phyloP scores from a whole-genome alignment of 352 stramenopile genomes.

The Detonula confervacea region DNA sequence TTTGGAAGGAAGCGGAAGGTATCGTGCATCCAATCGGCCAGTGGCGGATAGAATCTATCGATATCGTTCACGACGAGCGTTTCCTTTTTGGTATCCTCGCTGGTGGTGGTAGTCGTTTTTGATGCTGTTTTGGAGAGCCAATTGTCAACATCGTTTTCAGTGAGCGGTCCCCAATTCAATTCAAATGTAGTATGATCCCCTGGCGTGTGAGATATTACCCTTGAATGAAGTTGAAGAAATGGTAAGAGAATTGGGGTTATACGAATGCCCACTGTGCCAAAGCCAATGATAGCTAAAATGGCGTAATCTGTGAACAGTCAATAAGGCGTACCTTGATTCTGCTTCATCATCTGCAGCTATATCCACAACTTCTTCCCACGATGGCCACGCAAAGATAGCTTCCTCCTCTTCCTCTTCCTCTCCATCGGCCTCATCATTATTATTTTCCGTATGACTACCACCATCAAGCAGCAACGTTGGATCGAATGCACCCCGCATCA shows the following conservation, averaged over 20 bases:
- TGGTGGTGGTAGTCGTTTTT: too few species aligned
- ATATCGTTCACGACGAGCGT: conserved; percentile 86
- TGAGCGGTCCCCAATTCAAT: conserved; percentile 56
- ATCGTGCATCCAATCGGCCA: conserved; percentile 77
- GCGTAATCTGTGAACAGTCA: too few species aligned
- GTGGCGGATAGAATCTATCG: conserved; percentile 69
- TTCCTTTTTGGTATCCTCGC: conserved; percentile 24
- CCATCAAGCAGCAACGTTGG: conserved; percentile 17
- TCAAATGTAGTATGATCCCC: conserved; percentile 52
- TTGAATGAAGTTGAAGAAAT: too few species aligned
- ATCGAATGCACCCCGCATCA: conserved; percentile 64
- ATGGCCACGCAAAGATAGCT: conserved; percentile 40
- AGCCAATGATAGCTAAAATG: too few species aligned
- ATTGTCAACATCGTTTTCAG: conserved; percentile 20
- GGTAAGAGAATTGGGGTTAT: too few species aligned
- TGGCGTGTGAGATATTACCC: conserved; percentile 53
- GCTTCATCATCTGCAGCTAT: conserved; percentile 65
- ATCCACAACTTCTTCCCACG: conserved; percentile 59
- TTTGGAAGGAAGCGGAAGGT: conserved; percentile 70
- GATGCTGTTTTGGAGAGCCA: conserved; percentile 41
- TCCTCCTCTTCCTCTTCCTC: too few species aligned
- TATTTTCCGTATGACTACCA: neutral
- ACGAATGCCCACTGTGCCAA: too few species aligned
- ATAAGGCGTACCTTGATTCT: conserved; percentile 57
- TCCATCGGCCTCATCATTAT: conserved; percentile 10